Evolutionary conservation across 2,329 filamentous ascomycete species (phyloP).

Genomic region (Pseudogymnoascus sp.): DNA sequence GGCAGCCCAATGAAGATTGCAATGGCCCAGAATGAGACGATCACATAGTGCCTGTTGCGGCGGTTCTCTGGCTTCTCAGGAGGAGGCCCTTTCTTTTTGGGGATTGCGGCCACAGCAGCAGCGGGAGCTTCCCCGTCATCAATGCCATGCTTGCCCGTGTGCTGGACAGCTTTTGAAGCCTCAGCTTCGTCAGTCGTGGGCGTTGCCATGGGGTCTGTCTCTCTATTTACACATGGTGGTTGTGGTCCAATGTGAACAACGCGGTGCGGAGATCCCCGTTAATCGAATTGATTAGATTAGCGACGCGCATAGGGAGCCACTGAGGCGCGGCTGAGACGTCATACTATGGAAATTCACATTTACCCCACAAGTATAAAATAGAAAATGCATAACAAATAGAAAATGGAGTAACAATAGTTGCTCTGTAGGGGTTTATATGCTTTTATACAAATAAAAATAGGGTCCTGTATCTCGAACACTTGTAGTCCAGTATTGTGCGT

Average conservation of each 20-base stretch:
- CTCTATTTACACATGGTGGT: conserved; percentile 17
- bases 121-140: conserved; percentile 16
- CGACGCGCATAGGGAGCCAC: neutral
- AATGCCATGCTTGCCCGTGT: neutral
- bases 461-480: no score
- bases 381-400: neutral
- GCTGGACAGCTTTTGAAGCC: conserved; percentile 6
- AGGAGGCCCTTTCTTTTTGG: conserved; percentile 43
- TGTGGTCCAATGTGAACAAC: neutral
- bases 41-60: conserved; percentile 62
- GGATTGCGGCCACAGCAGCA: conserved; percentile 19
- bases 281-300: conserved; percentile 1
- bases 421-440: neutral
- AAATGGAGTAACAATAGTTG: neutral
- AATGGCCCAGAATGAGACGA: conserved; percentile 85
- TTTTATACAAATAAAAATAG: neutral
- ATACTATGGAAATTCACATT: neutral
- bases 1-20: conserved; percentile 78
- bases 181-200: conserved; percentile 8
- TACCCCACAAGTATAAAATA: neutral
- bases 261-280: neutral
- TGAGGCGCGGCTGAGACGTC: neutral
- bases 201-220: neutral
- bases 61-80: conserved; percentile 66
- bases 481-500: neutral